A percentile compares a stretch with the other conserved stretches of the same genome.
Conservation (phyloP, 2,329 filamentous ascomycete species). For the Cladosporium sp. region DNA sequence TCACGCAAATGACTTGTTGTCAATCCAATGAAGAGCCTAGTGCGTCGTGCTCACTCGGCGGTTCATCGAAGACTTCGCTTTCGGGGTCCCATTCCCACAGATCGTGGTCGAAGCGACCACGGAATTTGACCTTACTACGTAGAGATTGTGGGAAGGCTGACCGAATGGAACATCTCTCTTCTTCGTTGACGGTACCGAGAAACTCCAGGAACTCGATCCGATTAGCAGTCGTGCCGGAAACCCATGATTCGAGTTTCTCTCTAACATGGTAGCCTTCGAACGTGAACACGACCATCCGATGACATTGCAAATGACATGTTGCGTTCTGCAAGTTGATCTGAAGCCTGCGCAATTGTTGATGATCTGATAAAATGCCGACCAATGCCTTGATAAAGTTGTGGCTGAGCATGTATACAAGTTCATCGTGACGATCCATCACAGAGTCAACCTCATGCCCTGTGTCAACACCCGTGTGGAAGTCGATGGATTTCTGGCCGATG, state of each 20-base stretch:
- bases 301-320: neutral
- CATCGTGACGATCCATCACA: neutral
- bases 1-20: neutral
- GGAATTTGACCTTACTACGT: neutral
- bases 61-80: neutral
- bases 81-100: neutral
- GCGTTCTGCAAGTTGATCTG: neutral
- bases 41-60: neutral
- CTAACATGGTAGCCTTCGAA: too few relatives aligned
- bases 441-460: too few relatives aligned
- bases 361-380: too few relatives aligned
- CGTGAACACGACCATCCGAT: neutral
- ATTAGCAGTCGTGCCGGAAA: too few relatives aligned
- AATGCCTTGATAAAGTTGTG: too few relatives aligned
- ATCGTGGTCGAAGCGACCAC: neutral
- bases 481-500: too few relatives aligned
- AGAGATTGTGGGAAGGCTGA: neutral
- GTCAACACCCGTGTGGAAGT: too few relatives aligned
- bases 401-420: neutral
- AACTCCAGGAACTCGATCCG: neutral
- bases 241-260: neutral
- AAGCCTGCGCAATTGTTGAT: neutral
- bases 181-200: neutral
- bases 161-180: neutral
- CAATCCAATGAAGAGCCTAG: neutral